These are phyloP conservation scores for Boletellus ananiceps DNA, from an alignment of 768 basidiomycete species.

Conservation along the genomic window DNA sequence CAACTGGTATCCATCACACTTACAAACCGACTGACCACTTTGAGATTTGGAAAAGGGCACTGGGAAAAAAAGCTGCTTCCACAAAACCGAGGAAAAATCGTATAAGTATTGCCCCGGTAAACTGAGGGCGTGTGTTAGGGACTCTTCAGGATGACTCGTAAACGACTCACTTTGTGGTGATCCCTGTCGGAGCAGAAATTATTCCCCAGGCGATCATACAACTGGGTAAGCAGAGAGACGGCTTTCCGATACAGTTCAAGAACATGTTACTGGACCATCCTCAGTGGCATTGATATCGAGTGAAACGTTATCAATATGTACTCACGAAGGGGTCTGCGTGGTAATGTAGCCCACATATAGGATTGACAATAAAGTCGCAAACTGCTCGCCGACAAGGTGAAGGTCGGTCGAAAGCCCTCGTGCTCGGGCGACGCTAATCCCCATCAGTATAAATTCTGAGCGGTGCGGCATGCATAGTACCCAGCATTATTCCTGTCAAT, in stretches of 20 bases:
- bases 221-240: slow-evolving; percentile 59
- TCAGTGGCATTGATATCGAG: background rate
- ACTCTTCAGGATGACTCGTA: background rate
- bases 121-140: slow-evolving; percentile 16
- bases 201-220: slow-evolving; percentile 72
- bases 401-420: slow-evolving; percentile 66
- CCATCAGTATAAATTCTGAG: background rate
- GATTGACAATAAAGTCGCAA: slow-evolving; percentile 63
- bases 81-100: slow-evolving; percentile 56
- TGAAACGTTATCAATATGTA: background rate
- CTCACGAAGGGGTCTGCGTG: slow-evolving; percentile 40
- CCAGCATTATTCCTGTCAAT: slow-evolving; percentile 69
- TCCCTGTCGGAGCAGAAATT: slow-evolving; percentile 45
- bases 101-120: slow-evolving; percentile 37
- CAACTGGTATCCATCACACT: slow-evolving; percentile 26
- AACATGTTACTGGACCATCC: slow-evolving; percentile 58
- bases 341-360: slow-evolving; percentile 56
- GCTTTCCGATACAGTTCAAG: slow-evolving; percentile 59
- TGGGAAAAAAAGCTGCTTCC: slow-evolving; percentile 46
- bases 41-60: slow-evolving; percentile 37
- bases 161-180: slow-evolving; percentile 28
- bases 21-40: slow-evolving; percentile 30
- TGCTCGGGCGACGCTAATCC: slow-evolving; percentile 57
- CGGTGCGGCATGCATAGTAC: slow-evolving; percentile 32
- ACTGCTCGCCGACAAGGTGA: slow-evolving; percentile 54